Percentiles rank a stretch among this genome's conserved stretches.
Conservation (phyloP, 371 early-diverging fungal genomes). For the Rhizopus arrhizus region DNA sequence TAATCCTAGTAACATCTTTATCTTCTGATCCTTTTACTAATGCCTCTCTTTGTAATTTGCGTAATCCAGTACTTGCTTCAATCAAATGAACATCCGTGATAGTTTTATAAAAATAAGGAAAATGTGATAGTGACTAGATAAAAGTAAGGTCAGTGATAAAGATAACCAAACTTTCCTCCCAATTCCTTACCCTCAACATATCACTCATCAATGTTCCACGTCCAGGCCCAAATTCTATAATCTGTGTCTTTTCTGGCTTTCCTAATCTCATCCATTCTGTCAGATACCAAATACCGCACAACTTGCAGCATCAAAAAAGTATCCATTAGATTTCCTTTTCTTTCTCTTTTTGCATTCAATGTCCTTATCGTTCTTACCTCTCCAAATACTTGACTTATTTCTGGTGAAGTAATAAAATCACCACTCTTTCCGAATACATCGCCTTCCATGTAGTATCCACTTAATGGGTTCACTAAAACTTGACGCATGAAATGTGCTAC, state of each 20-base stretch:
- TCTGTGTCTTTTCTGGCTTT: slow-evolving; percentile 61
- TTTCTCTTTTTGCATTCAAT: not conserved
- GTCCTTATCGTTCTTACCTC: slow-evolving; percentile 58
- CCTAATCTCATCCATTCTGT: slow-evolving; percentile 72
- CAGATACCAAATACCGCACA: slow-evolving; percentile 81
- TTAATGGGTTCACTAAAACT: slow-evolving; percentile 83
- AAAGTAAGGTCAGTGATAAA: slow-evolving; percentile 1
- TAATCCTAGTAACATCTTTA: slow-evolving; percentile 32
- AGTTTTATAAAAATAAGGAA: slow-evolving; percentile 65
- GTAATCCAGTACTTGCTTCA: slow-evolving; percentile 81
- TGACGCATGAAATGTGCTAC: slow-evolving; percentile 88
- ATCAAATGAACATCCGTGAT: slow-evolving; percentile 76
- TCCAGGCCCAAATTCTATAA: slow-evolving; percentile 95
- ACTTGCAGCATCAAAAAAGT: slow-evolving; percentile 33
- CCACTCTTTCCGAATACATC: slow-evolving; percentile 94
- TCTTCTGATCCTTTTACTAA: slow-evolving; percentile 53
- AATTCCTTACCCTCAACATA: slow-evolving; percentile 72
- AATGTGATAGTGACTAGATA: slow-evolving; percentile 60
- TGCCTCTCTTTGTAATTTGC: slow-evolving; percentile 66
- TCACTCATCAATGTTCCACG: slow-evolving; percentile 93
- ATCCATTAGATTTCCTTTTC: not conserved
- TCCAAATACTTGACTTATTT: slow-evolving; percentile 97
- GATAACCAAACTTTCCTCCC: not conserved
- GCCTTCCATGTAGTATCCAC: slow-evolving; percentile 91
- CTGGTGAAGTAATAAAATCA: slow-evolving; percentile 95